Evolutionary conservation across 768 basidiomycete genomes (phyloP), one percentile per base, ranked within the genome.

Genomic region (Leccinellum albellum): DNA sequence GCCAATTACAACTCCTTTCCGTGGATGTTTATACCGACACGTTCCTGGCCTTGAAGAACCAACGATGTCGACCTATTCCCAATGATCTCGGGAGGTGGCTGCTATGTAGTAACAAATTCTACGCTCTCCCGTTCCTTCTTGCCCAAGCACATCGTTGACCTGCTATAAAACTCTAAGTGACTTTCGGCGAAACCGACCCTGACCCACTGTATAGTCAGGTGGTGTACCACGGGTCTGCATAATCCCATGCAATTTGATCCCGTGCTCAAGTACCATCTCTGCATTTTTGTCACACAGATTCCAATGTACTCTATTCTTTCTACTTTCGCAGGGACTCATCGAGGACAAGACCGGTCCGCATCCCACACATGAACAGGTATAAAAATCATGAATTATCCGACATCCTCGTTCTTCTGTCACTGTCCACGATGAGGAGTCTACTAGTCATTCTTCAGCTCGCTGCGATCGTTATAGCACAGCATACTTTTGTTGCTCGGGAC

Each of bases 381-480:
- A 55, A 42, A 56, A 42, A 28, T 32, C 24, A 21, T 54, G 24
- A 55, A 44, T 21, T 31, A 23, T 13, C 9, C 8, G 10, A 13
- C 6, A 2, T 35, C 23, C 33, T 13, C 31, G 20, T 37, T 31
- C 15, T 17, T 15, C 40, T 14, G 9, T 45, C 35, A 29, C 46
- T n/a, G 37, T n/a, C 37, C 56, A 49, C 10, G n/a, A 68, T 65
- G 64, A 54, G 44, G 51, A 29, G 26, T 28, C 50, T 29, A 3
- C 50, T 29, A 3, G 45, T 9, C 26, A 23, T 42, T 46, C 46
- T 40, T 37, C 31, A 51, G 21, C 3, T 63, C 13, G 42, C 50
- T 33, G 46, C 46, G 3, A 26, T 60, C 29, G 61, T 28, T 57
- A 44, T 48, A 21, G 58, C 66, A 6, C 57, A 51, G 10, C 54